Base-by-base conservation (phyloP, 768 basidiomycete genomes). In the Russula emetica region DNA sequence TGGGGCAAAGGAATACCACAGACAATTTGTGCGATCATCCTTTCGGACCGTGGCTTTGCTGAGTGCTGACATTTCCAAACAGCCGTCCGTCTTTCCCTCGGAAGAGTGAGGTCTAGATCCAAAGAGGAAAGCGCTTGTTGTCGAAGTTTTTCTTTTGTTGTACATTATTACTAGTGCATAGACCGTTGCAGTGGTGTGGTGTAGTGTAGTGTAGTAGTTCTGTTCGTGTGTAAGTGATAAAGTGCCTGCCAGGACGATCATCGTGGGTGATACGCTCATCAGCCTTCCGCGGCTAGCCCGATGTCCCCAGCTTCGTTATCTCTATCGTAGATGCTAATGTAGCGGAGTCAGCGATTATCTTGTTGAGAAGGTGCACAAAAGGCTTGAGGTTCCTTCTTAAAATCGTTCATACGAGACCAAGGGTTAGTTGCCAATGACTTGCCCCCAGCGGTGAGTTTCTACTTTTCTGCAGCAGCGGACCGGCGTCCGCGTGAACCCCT, bases 1-100 rank as follows among this genome's bases (percentile, higher is more conserved):
- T 4, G 75, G 75, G 9, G 66, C 71, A 16, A 69, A 70, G 61
- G 68, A 68, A 22, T 68, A 74, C 42, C 73, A 72, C 59, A 70
- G 74, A 28, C 67, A 56, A 5, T 75, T 73, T 66, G 72, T 60
- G 68, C 70, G 30, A 34, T 30, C 30, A n/a, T 42, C 32, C 5
- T 53, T 24, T 11, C 8, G 0, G 30, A 40, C n/a, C 3, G 36
- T 28, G 22, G 20, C 32, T 34, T 22, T 34, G 6, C 24, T 47
- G 22, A 47, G 26, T 11, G 10, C 24, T 49, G 9, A 58, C 34
- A 28, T 20, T 44, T 13, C 22, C 4, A 18, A 24, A 51, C 30
- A 66, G 66, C 8, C 30, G 0, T 0, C 0, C 0, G 38, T 57
- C 16, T 51, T 36, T 40, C 66, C 63, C 42, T 26, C 28, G 18